phyloP scores from a whole-genome alignment of 2,329 filamentous ascomycete genomes.

The Paecilomyces variotii region DNA sequence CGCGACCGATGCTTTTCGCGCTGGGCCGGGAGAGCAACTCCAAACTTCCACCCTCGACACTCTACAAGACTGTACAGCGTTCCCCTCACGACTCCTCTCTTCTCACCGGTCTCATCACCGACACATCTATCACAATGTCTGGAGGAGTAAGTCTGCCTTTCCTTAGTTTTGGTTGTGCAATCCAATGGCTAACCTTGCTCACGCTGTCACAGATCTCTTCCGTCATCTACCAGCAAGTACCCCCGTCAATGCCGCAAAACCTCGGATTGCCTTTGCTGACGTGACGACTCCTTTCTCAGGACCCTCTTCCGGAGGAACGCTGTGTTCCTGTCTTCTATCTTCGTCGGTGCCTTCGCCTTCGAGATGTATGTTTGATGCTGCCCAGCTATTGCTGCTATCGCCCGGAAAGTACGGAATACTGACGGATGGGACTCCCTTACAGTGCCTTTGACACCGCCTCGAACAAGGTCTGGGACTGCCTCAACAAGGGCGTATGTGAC shows the following conservation, averaged over 20 bases:
- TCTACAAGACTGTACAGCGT: slow-evolving; percentile 14
- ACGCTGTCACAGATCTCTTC: slow-evolving; percentile 38
- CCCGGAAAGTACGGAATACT: slow-evolving; percentile 1
- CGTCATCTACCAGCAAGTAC: slow-evolving; percentile 54
- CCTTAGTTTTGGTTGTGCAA: slow-evolving; percentile 7
- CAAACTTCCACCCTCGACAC: slow-evolving; percentile 22
- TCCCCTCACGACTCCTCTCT: slow-evolving; percentile 14
- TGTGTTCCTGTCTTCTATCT: slow-evolving; percentile 79
- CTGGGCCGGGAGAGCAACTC: slow-evolving; percentile 8
- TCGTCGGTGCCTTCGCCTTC: slow-evolving; percentile 78
- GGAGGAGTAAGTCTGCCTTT: slow-evolving; percentile 40
- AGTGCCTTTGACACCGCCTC: slow-evolving; percentile 78
- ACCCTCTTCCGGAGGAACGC: slow-evolving; percentile 78
- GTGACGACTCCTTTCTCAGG: slow-evolving; percentile 43
- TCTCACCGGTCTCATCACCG: slow-evolving; percentile 13
- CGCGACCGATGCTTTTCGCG: slow-evolving; percentile 23
- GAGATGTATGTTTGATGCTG: slow-evolving; percentile 65
- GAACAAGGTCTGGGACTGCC: slow-evolving; percentile 79
- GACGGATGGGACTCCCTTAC: slow-evolving; percentile 9
- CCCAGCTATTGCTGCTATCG: background rate
- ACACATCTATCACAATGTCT: slow-evolving; percentile 47
- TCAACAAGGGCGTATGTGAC: slow-evolving; percentile 81
- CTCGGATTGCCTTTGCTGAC: slow-evolving; percentile 10
- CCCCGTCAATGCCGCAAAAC: slow-evolving; percentile 7
- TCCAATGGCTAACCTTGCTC: slow-evolving; percentile 20